Conservation (phyloP, 768 basidiomycete species). For the Mycena sanguinolenta region DNA sequence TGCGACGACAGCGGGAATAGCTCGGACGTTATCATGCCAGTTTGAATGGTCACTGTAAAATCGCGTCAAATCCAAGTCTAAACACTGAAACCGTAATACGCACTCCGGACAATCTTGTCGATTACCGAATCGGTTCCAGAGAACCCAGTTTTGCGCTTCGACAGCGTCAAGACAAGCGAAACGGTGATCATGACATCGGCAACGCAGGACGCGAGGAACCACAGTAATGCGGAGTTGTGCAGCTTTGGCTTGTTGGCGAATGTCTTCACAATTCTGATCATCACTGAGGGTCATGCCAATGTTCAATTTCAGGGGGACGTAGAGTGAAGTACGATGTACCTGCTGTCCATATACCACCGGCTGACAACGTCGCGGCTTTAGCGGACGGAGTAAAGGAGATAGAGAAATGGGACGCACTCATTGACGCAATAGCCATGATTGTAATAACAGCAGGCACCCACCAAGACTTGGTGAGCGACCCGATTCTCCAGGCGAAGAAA, state of each 20-base stretch:
- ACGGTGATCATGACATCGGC: conserved; percentile 58
- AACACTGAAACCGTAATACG: background rate
- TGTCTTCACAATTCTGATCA: conserved; percentile 49
- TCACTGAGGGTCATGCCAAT: conserved; percentile 31
- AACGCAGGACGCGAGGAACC: conserved; percentile 58
- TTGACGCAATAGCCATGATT: conserved; percentile 51
- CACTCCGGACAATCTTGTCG: conserved; percentile 37
- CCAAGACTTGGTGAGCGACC: conserved; percentile 53
- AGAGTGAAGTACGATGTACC: background rate
- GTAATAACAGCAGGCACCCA: conserved; percentile 50
- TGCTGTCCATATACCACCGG: conserved; percentile 58
- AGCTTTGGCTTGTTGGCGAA: conserved; percentile 59
- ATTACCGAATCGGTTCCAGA: conserved; percentile 35
- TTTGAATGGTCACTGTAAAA: conserved; percentile 35
- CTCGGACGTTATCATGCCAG: conserved; percentile 35
- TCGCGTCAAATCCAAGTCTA: background rate
- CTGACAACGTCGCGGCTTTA: conserved; percentile 37
- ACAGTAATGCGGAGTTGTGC: conserved; percentile 58
- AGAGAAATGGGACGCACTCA: conserved; percentile 42
- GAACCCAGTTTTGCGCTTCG: conserved; percentile 36
- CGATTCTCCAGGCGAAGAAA: conserved; percentile 60
- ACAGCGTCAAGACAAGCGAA: conserved; percentile 52
- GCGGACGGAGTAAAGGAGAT: background rate
- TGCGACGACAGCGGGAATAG: background rate
- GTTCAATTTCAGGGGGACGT: background rate